Percentiles rank a stretch among this genome's conserved stretches.
Evolutionary conservation across 2,329 filamentous ascomycete genomes (phyloP).

Genomic region (Aspergillus novoparasiticus): DNA sequence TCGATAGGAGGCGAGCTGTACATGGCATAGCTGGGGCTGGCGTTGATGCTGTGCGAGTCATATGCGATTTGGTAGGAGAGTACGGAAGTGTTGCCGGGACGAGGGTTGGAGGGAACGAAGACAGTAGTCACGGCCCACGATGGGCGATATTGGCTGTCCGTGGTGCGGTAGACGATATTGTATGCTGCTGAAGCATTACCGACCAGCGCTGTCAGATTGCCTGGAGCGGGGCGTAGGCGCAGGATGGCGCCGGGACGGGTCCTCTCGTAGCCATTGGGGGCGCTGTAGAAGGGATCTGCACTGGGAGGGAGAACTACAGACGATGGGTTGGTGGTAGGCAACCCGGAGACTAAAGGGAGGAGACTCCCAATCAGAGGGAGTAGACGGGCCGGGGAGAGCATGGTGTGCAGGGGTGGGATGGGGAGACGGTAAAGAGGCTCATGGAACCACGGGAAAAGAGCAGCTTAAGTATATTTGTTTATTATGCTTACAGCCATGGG

Average conservation of each 20-base stretch:
- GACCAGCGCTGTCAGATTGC: conserved; percentile 16
- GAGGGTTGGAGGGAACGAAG: conserved; percentile 33
- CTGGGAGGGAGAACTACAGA: conserved; percentile 7
- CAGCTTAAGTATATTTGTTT: background rate
- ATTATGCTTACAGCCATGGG: background rate
- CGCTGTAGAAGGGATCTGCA: conserved; percentile 21
- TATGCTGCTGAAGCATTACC: conserved; percentile 14
- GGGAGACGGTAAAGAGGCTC: background rate
- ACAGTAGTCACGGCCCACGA: conserved; percentile 38
- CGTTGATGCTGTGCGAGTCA: conserved; percentile 21
- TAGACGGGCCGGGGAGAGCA: conserved; percentile 3
- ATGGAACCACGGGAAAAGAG: background rate
- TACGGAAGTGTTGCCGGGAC: conserved; percentile 23
- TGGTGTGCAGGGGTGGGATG: background rate
- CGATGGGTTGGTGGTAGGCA: conserved; percentile 6
- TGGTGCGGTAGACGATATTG: conserved; percentile 25
- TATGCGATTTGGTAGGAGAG: conserved; percentile 46
- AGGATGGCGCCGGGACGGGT: conserved; percentile 17
- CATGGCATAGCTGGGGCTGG: conserved; percentile 27
- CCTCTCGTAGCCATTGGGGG: conserved; percentile 18
- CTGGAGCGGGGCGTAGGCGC: conserved; percentile 17
- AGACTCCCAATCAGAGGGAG: conserved; percentile 8
- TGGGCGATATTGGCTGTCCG: conserved; percentile 18
- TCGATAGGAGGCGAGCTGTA: conserved; percentile 26
- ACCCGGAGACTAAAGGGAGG: background rate